Percentiles rank a stretch among this genome's conserved stretches.
Evolutionary conservation across 2,329 filamentous ascomycete species (phyloP).

Genomic region (Fusarium circinatum): DNA sequence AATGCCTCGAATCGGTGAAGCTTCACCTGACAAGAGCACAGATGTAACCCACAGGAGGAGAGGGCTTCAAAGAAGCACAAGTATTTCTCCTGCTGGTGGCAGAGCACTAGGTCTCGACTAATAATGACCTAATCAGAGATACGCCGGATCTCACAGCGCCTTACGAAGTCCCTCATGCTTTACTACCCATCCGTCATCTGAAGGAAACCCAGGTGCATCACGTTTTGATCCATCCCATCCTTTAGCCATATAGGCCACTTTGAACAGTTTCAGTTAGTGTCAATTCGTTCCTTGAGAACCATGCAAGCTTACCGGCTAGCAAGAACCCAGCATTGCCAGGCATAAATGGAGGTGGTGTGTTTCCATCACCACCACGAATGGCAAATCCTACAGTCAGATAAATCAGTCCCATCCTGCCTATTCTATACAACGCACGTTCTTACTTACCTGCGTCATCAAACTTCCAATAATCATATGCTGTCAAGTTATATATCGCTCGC

Average conservation of each 20-base stretch:
- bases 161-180: constrained; percentile 49
- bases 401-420: background rate
- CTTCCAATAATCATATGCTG: constrained; percentile 54
- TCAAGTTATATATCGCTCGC: constrained; percentile 54
- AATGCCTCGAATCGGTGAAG: background rate
- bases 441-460: constrained; percentile 53
- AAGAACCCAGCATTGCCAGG: constrained; percentile 52
- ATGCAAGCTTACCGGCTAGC: constrained; percentile 38
- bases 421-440: accelerated
- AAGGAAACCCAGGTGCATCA: constrained; percentile 50
- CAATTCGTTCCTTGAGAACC: accelerated
- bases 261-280: accelerated
- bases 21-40: background rate
- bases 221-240: constrained; percentile 39
- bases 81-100: accelerated
- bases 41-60: too few species aligned
- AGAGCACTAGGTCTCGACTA: background rate
- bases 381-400: constrained; percentile 37
- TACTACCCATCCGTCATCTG: constrained; percentile 49
- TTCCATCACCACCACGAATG: constrained; percentile 45
- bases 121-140: background rate
- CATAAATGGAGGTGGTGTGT: constrained; percentile 48
- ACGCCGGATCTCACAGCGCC: constrained; percentile 40
- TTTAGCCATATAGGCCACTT: constrained; percentile 52
- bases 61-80: background rate